Percentiles rank a stretch among this genome's conserved stretches.
phyloP scores from a whole-genome alignment of 495 filamentous ascomycete species.

The Annulohypoxylon stygium region DNA sequence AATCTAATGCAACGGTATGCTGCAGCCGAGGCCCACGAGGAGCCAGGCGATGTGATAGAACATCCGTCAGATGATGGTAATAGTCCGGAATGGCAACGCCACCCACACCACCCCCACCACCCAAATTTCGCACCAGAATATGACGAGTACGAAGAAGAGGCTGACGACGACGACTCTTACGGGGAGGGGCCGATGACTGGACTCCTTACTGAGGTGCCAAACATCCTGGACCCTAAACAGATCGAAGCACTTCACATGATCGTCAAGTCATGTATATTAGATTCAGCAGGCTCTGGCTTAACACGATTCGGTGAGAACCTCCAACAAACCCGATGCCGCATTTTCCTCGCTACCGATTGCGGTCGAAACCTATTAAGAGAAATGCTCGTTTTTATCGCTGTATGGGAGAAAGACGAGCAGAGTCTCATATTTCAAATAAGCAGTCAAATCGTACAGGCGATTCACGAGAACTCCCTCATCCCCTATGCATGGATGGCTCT shows the following conservation, averaged over 20 bases:
- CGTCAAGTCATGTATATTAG: conserved; percentile 88
- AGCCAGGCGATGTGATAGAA: conserved; percentile 50
- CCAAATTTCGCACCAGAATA: conserved; percentile 59
- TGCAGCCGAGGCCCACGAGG: conserved; percentile 56
- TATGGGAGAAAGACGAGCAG: conserved; percentile 93
- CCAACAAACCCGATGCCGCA: conserved; percentile 87
- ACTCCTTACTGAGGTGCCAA: conserved; percentile 90
- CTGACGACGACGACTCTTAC: conserved; percentile 84
- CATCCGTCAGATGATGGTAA: conserved; percentile 63
- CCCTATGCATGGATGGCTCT: conserved; percentile 92
- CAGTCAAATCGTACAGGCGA: conserved; percentile 92
- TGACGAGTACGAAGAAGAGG: conserved; percentile 75
- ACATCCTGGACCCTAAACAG: conserved; percentile 90
- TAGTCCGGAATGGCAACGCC: conserved; percentile 64
- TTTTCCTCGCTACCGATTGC: conserved; percentile 85
- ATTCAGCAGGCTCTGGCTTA: conserved; percentile 68
- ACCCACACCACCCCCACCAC: conserved; percentile 20
- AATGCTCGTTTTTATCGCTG: conserved; percentile 93
- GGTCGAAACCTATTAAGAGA: conserved; percentile 90
- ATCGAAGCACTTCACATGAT: conserved; percentile 97
- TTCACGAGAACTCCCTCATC: conserved; percentile 87
- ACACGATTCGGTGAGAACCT: conserved; percentile 75
- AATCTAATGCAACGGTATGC: conserved; percentile 63
- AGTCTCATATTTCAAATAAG: conserved; percentile 95
- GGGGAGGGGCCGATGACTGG: conserved; percentile 88